Conservation (phyloP, 225 moss, liverwort and hornwort species). For the Climacium dendroides region DNA sequence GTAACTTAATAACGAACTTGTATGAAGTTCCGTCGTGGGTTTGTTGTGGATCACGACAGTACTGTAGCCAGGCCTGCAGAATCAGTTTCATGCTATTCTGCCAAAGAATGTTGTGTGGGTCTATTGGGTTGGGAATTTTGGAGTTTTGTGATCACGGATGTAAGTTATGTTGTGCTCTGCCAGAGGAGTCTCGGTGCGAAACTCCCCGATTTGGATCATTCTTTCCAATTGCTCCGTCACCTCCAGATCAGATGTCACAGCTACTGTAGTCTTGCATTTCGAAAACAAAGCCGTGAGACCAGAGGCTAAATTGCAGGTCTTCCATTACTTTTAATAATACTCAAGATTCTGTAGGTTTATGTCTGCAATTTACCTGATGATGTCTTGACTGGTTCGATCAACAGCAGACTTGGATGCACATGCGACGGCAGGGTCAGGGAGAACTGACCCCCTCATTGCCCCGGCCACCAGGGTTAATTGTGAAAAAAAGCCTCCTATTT, state of each 20-base stretch:
- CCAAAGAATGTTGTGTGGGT: neutral
- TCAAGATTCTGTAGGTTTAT: neutral
- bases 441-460: too few species aligned
- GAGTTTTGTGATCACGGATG: neutral
- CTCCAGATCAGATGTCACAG: neutral
- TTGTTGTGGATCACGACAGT: neutral
- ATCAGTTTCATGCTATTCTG: neutral
- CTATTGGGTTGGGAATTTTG: neutral
- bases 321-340: neutral
- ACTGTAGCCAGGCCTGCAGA: neutral
- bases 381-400: neutral
- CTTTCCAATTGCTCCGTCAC: too few species aligned
- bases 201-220: neutral
- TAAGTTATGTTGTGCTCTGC: neutral
- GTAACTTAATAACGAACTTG: neutral
- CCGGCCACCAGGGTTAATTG: too few species aligned
- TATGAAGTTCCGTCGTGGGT: neutral
- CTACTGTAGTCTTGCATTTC: neutral
- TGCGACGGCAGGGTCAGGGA: neutral
- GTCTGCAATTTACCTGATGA: neutral
- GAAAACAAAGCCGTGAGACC: neutral
- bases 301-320: neutral
- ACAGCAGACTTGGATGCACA: neutral
- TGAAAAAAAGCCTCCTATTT: too few species aligned
- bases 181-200: neutral